Evolutionary conservation across 768 basidiomycete genomes (phyloP).

Genomic region (Amylocystis lapponica): DNA sequence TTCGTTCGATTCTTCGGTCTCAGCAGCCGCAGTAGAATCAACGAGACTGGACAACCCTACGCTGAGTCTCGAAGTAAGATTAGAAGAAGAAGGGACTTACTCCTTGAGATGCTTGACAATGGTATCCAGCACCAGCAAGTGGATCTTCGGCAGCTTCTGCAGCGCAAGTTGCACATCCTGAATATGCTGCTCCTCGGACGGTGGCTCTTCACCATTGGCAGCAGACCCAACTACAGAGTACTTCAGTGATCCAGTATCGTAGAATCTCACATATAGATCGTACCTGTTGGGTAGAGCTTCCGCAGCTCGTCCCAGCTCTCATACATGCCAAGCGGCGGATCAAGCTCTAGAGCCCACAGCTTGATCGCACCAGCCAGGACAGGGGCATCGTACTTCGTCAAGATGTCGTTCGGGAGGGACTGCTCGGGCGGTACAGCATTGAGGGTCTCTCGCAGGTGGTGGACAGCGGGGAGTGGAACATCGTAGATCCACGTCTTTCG

Average conservation of each 20-base stretch:
- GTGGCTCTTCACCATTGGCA: slow-evolving; percentile 45
- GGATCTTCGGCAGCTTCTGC: slow-evolving; percentile 68
- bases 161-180: slow-evolving; percentile 58
- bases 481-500: slow-evolving; percentile 95
- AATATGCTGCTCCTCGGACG: slow-evolving; percentile 53
- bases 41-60: slow-evolving; percentile 47
- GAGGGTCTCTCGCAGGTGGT: slow-evolving; percentile 80
- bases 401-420: slow-evolving; percentile 46
- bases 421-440: slow-evolving; percentile 61
- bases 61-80: background rate
- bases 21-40: slow-evolving; percentile 43
- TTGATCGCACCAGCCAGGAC: slow-evolving; percentile 83
- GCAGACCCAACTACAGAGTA: slow-evolving; percentile 46
- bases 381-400: slow-evolving; percentile 76
- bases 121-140: slow-evolving; percentile 74
- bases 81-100: slow-evolving; percentile 35
- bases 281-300: slow-evolving; percentile 72
- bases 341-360: slow-evolving; percentile 87
- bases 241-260: background rate
- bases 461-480: slow-evolving; percentile 75
- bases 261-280: slow-evolving; percentile 11
- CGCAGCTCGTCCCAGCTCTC: slow-evolving; percentile 92
- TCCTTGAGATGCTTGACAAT: slow-evolving; percentile 69
- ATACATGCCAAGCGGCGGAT: slow-evolving; percentile 79
- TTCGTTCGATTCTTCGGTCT: slow-evolving; percentile 64